These are phyloP conservation scores for Aquilaria malaccensis DNA, from an alignment of 345 rosid species.

Conservation along the genomic window DNA sequence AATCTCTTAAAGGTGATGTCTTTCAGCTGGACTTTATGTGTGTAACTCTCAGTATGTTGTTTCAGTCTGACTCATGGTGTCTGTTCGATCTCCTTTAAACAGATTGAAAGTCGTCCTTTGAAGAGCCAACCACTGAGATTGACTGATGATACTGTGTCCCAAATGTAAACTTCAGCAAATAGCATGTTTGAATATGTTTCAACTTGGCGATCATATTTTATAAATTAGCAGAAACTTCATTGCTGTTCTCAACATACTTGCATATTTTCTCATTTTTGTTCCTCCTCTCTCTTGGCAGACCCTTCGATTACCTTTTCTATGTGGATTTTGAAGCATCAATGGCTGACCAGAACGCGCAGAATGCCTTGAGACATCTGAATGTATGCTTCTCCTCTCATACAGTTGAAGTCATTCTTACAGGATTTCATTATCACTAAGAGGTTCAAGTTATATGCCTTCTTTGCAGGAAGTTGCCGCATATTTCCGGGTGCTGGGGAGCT, in stretches of 20 bases:
- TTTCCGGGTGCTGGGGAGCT: slow-evolving; percentile 94
- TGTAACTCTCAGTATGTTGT: not conserved
- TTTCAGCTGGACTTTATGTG: no score
- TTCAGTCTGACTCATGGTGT: not conserved
- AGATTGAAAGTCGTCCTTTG: slow-evolving; percentile 98
- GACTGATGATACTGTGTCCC: slow-evolving; percentile 49
- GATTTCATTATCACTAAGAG: not conserved
- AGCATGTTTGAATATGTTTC: not conserved
- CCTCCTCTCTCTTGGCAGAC: slow-evolving; percentile 25
- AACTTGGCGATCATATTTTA: not conserved
- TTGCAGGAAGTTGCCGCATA: slow-evolving; percentile 91
- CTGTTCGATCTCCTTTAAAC: slow-evolving; percentile 13
- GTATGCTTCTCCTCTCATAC: slow-evolving; percentile 21
- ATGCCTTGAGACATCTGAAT: slow-evolving; percentile 81
- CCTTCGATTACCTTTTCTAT: slow-evolving; percentile 86
- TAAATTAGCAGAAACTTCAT: not conserved
- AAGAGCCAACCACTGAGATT: slow-evolving; percentile 58
- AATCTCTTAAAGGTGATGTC: slow-evolving; percentile 73
- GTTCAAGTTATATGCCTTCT: not conserved
- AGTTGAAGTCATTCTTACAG: no score
- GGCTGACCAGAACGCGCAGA: slow-evolving; percentile 90
- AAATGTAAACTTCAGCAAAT: slow-evolving; percentile 27
- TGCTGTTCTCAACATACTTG: slow-evolving; percentile 4
- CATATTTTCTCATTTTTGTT: slow-evolving; percentile 4
- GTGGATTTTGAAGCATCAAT: slow-evolving; percentile 98